Evolutionary conservation across 345 rosid genomes (phyloP), one percentile per base, ranked within the genome.

Genomic region (Syzygium aqueum): DNA sequence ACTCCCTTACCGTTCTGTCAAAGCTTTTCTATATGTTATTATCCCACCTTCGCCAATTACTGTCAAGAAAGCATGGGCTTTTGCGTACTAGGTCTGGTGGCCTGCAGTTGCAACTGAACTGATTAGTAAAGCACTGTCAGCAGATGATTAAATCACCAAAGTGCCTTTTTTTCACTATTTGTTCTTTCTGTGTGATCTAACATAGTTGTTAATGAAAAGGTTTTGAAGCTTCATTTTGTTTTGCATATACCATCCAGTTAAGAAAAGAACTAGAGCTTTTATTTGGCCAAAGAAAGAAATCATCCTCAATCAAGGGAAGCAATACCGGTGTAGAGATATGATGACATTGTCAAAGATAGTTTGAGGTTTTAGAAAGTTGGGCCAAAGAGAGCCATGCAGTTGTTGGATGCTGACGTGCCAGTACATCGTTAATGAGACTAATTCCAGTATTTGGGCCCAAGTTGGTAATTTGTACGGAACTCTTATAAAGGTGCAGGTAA

Each of bases 241-340:
- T 92, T 94, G 94, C 91, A 87, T 92, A 93, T 94, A 89, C 91
- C 77, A 92, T 94, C 93, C 96, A 94, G 94, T 94, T 90, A 92
- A 93, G 90, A 67, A 93, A 93, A 92, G 98, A 94, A 87, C 86
- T 93, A 94, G 91, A 90, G 94, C 94, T 87, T 92, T 91, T 94
- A 92, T 89, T 91, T 94, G 94, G 94, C 90, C 94, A 93, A 96
- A 93, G 95, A 96, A 95, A 93, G 93, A 91, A 89, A 91, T 89
- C 93, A 89, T 91, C 94, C 82, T 88, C 95, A 93, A 93, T 90
- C 95, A 93, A 91, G 91, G 94, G 92, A 91, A 90, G 96, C 96
- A 90, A 90, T 90, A 89, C 93, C 89, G 91, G 90, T 94, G 90
- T 94, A 93, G 93, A 93, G 95, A 88, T 89, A 89, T 91, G 92